Evolutionary conservation across 805 yeast species (phyloP).

Genomic region (Ogataea thermomethanolica): DNA sequence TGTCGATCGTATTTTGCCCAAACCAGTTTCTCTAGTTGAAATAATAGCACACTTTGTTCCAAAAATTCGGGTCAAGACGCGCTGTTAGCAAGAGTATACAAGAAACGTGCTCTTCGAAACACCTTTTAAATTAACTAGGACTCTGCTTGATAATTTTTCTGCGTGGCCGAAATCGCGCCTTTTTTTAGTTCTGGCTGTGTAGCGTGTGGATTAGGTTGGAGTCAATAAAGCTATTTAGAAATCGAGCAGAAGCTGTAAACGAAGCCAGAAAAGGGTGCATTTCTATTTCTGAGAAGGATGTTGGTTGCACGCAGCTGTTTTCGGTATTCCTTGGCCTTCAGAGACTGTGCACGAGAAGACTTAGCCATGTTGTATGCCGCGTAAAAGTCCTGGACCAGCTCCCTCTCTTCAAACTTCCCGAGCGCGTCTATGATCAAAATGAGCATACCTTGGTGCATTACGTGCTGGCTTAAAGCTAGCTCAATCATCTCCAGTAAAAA

Average conservation of each 20-base stretch:
- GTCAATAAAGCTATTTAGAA: no score
- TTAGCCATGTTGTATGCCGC: no score
- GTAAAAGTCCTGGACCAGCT: conserved; percentile 1
- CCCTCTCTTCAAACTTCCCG: background rate
- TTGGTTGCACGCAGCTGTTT: no score
- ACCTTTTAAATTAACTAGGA: background rate
- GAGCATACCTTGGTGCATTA: conserved; percentile 4
- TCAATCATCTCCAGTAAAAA: conserved; percentile 12
- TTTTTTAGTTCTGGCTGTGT: conserved; percentile 3
- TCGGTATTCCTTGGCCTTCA: no score
- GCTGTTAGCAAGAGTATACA: background rate
- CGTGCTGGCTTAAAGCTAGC: conserved; percentile 3
- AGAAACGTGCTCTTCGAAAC: background rate
- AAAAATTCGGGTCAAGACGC: background rate
- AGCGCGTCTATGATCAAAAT: conserved; percentile 2
- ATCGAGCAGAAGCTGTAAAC: no score
- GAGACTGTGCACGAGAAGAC: no score
- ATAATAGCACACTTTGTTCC: background rate
- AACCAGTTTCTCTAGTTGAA: no score
- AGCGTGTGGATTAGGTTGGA: no score
- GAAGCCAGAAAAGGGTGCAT: no score
- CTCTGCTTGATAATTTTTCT: conserved; percentile 6
- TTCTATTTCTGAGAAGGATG: no score
- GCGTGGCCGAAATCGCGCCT: conserved; percentile 12
- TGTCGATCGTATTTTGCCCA: background rate